Evolutionary conservation across 352 stramenopile genomes (phyloP).

Genomic region (Plasmopara muralis): DNA sequence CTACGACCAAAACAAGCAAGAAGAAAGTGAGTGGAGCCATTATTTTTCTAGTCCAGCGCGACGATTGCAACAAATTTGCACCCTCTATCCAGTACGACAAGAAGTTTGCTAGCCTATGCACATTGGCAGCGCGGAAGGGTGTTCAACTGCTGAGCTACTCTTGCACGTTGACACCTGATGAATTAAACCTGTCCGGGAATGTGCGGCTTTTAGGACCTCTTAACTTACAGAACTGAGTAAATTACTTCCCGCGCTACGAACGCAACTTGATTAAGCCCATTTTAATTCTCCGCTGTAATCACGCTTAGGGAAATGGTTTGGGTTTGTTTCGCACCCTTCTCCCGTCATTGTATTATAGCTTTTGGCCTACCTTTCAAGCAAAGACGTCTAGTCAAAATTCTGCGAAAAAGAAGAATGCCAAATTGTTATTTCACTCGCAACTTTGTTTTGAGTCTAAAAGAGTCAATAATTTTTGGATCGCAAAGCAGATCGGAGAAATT

Average conservation of each 20-base stretch:
- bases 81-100: conserved; percentile 58
- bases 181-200: conserved; percentile 22
- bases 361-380: no score
- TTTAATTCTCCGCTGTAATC: no score
- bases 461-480: no score
- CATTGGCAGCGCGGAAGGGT: conserved; percentile 32
- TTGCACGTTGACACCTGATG: conserved; percentile 45
- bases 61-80: conserved; percentile 67
- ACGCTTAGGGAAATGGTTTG: no score
- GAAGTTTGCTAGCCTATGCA: conserved; percentile 59
- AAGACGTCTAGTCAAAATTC: no score
- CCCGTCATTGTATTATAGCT: no score
- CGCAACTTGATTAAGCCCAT: no score
- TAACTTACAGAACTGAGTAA: conserved; percentile 12
- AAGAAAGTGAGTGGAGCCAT: conserved; percentile 41
- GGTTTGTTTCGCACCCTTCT: no score
- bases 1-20: conserved; percentile 8
- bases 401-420: no score
- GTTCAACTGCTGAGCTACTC: conserved; percentile 61
- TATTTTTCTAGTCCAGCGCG: conserved; percentile 71
- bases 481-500: no score
- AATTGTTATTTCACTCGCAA: no score
- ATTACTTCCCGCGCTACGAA: neutral
- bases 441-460: no score
- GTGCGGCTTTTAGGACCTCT: conserved; percentile 39